Evolutionary conservation across 805 yeast genomes (phyloP).

Genomic region (Lachancea sp.): DNA sequence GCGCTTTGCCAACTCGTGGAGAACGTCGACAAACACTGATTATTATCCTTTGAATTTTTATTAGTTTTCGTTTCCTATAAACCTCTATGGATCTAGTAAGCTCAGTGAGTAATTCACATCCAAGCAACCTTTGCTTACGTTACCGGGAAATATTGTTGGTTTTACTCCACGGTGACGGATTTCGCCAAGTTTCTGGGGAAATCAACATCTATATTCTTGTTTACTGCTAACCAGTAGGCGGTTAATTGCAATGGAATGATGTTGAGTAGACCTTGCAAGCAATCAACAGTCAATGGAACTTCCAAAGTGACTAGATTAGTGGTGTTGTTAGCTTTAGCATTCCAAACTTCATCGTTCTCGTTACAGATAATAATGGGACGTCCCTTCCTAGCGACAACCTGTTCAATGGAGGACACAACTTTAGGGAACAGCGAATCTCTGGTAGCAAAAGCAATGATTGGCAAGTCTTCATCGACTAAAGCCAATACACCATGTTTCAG

Average conservation of each 20-base stretch:
- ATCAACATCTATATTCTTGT: slow-evolving; percentile 93
- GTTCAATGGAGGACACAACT: slow-evolving; percentile 91
- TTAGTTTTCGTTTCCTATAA: too few relatives aligned
- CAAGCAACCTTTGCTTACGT: too few relatives aligned
- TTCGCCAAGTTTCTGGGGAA: slow-evolving; percentile 98
- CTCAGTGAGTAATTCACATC: too few relatives aligned
- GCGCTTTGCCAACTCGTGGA: too few relatives aligned
- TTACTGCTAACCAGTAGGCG: slow-evolving; percentile 94
- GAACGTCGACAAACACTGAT: too few relatives aligned
- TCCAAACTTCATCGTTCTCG: slow-evolving; percentile 63
- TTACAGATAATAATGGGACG: slow-evolving; percentile 91
- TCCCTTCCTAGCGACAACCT: slow-evolving; percentile 95
- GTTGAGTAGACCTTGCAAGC: slow-evolving; percentile 92
- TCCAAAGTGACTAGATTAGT: slow-evolving; percentile 70
- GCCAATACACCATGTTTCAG: slow-evolving; percentile 98
- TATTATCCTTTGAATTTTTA: too few relatives aligned
- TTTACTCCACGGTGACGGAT: slow-evolving; percentile 91
- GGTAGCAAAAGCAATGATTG: slow-evolving; percentile 93
- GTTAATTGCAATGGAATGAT: slow-evolving; percentile 92
- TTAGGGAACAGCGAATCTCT: slow-evolving; percentile 94
- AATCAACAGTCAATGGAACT: slow-evolving; percentile 93
- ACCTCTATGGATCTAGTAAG: too few relatives aligned
- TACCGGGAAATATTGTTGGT: too few relatives aligned
- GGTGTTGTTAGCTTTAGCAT: slow-evolving; percentile 32
- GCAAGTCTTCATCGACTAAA: slow-evolving; percentile 86